Evolutionary conservation across 2,329 filamentous ascomycete species (phyloP), one percentile per base, ranked within the genome.

Genomic region (Microsporum ferrugineum): DNA sequence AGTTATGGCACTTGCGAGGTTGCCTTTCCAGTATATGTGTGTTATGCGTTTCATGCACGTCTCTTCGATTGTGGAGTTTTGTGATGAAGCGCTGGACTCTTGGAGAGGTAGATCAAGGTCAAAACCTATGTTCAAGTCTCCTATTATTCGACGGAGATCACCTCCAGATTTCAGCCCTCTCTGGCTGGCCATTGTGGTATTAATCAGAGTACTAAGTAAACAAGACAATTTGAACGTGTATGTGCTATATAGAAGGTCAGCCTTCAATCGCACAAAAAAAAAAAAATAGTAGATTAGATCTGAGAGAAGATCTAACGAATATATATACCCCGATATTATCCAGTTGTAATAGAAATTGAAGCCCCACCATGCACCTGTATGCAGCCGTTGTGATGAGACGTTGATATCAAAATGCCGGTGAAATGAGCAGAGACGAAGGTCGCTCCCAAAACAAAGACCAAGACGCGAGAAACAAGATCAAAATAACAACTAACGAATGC

Each of bases 91-190:
- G 68, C 69, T 38, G 60, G 64, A 10, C 64, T 47, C 0, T 59
- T 1, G 65, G 66, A 12, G 10, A 14, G 45, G 45, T 47, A 68
- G 71, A 5, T 72, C 67, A 1, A 76, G 65, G 1, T 66, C 67
- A 63, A 70, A 77, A 36, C 66, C 62, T 2, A 66, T 58, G 63
- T 76, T 77, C 43, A 77, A 65, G 2, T 58, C 34, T 33, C 71
- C 63, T 55, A 76, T 69, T 7, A 71, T 61, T 6, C 66, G 57
- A 17, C 66, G 59, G 45, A 72, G 65, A 38, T 67, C 65, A 36
- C 64, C 51, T n/a, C 67, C 67, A 39, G 60, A 67, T 36, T 63
- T 67, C 7, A 3, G 10, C 2, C 8, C 36, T n/a, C 31, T 23
- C 8, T 27, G 51, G 14, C 33, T 36, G n/a, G 14, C 31, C 51